Percentiles rank a stretch among this genome's conserved stretches.
Evolutionary conservation across 2,329 filamentous ascomycete species (phyloP).

Genomic region (Teratosphaeria destructans): DNA sequence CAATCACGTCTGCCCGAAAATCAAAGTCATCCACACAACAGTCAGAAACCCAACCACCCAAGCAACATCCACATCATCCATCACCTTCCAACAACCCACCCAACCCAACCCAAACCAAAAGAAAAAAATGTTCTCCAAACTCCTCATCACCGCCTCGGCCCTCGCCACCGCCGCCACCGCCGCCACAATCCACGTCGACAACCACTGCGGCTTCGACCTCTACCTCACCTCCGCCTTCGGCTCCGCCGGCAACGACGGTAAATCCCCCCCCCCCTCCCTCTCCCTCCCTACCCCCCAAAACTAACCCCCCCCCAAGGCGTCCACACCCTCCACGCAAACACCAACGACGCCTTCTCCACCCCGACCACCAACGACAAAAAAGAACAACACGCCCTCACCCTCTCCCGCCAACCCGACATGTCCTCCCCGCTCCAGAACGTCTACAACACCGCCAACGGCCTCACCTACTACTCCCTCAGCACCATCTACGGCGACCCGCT

Average conservation of each 20-base stretch:
- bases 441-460: neutral
- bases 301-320: neutral
- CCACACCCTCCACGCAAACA: neutral
- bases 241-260: neutral
- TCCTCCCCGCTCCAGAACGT: neutral
- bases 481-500: neutral
- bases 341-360: neutral
- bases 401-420: neutral
- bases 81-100: neutral
- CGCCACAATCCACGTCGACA: neutral
- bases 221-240: neutral
- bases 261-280: no score
- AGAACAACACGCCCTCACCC: neutral
- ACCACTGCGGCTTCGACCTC: neutral
- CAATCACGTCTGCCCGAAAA: neutral
- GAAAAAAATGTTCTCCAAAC: neutral
- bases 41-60: neutral
- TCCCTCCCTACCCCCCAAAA: no score
- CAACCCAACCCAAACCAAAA: neutral
- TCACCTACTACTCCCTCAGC: neutral
- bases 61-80: neutral
- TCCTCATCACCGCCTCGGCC: neutral
- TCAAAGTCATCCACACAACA: neutral
- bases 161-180: neutral
- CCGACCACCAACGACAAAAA: neutral